Conservation (phyloP, 495 filamentous ascomycete species). For the Penicillium ochrochloron region DNA sequence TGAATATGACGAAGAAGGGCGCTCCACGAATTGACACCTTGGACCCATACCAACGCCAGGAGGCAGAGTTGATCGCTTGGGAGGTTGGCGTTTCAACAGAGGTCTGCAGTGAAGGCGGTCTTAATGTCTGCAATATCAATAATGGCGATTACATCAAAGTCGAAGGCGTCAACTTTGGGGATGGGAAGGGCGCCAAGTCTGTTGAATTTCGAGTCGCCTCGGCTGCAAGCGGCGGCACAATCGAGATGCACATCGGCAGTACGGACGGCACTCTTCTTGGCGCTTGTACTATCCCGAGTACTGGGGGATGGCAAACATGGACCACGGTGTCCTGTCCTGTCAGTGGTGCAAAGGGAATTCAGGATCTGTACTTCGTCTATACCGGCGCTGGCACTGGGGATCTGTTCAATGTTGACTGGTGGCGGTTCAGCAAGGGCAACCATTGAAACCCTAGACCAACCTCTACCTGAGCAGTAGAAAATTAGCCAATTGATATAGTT, state of each 20-base stretch:
- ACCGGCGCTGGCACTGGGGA: background rate
- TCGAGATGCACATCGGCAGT: background rate
- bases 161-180: slow-evolving; percentile 26
- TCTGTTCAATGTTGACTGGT: slow-evolving; percentile 10
- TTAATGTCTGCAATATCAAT: slow-evolving; percentile 23
- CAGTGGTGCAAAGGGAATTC: slow-evolving; percentile 1
- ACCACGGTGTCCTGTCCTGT: slow-evolving; percentile 2
- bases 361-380: slow-evolving; percentile 8
- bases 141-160: slow-evolving; percentile 24
- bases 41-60: slow-evolving; percentile 24
- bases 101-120: slow-evolving; percentile 23
- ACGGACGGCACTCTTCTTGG: slow-evolving; percentile 1
- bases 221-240: background rate
- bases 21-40: slow-evolving; percentile 15
- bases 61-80: slow-evolving; percentile 26
- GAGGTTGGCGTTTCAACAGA: slow-evolving; percentile 21
- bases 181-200: slow-evolving; percentile 11
- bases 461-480: background rate
- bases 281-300: slow-evolving; percentile 4
- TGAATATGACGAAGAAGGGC: slow-evolving; percentile 32
- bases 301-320: slow-evolving; percentile 9
- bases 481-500: background rate
- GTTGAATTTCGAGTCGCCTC: slow-evolving; percentile 1
- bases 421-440: slow-evolving; percentile 5
- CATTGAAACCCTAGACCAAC: background rate